These are phyloP conservation scores for Tarenaya hassleriana DNA, from an alignment of 345 rosid genomes.

Conservation along the genomic window DNA sequence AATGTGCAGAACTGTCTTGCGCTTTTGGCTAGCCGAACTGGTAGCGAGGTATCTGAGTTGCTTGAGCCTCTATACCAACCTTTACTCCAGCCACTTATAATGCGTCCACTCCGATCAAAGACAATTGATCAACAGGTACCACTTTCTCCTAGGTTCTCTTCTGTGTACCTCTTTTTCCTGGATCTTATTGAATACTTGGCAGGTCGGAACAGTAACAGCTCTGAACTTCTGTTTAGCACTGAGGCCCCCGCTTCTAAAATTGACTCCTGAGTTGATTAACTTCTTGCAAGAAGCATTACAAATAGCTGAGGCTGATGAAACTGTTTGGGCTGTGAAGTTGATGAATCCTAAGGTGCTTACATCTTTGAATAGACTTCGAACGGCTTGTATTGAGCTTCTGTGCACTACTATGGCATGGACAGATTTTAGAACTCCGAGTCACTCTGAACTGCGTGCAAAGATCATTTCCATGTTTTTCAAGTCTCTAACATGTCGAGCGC, in stretches of 20 bases:
- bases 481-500: constrained; percentile 86
- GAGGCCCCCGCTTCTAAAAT: constrained; percentile 95
- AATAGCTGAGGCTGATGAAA: constrained; percentile 98
- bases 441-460: constrained; percentile 82
- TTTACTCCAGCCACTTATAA: constrained; percentile 82
- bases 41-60: constrained; percentile 95
- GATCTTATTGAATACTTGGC: constrained; percentile 26
- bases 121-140: constrained; percentile 98
- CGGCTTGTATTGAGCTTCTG: constrained; percentile 93
- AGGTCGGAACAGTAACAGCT: constrained; percentile 97
- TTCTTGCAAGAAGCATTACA: constrained; percentile 98
- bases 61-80: constrained; percentile 86
- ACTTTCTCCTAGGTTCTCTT: constrained; percentile 12
- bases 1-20: constrained; percentile 95
- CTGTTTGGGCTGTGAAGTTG: constrained; percentile 75
- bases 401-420: constrained; percentile 99
- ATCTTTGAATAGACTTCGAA: constrained; percentile 79
- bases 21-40: constrained; percentile 95
- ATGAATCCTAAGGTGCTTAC: constrained; percentile 83
- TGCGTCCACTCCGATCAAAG: constrained; percentile 82
- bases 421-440: constrained; percentile 77
- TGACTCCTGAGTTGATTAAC: constrained; percentile 91
- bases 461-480: constrained; percentile 98
- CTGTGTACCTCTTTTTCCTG: constrained; percentile 17
- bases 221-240: constrained; percentile 90